Evolutionary conservation across 345 rosid species (phyloP).

Genomic region (Stellera chamaejasme): DNA sequence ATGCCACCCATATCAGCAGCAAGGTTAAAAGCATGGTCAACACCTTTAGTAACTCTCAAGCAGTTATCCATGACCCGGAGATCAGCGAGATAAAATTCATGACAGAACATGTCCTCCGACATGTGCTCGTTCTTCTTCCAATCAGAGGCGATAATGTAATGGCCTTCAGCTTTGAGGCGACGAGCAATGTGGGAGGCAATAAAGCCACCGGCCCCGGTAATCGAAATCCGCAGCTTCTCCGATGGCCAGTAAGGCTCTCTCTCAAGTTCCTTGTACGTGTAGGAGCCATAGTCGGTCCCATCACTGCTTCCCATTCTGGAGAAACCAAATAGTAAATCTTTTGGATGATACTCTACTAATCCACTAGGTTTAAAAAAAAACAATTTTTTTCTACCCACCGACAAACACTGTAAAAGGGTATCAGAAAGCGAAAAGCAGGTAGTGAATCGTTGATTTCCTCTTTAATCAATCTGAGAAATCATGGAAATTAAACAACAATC

Average conservation of each 20-base stretch:
- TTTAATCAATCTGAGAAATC: too few species aligned
- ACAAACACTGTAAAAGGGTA: too few species aligned
- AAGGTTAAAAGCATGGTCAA: slow-evolving; percentile 83
- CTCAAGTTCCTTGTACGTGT: slow-evolving; percentile 70
- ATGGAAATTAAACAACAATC: too few species aligned
- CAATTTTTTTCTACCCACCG: too few species aligned
- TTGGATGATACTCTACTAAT: too few species aligned
- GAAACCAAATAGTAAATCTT: neutral
- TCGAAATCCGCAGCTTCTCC: slow-evolving; percentile 62
- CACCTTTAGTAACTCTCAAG: slow-evolving; percentile 56
- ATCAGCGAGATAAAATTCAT: slow-evolving; percentile 83
- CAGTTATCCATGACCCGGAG: slow-evolving; percentile 93
- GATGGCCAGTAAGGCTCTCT: slow-evolving; percentile 89
- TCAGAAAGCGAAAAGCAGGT: too few species aligned
- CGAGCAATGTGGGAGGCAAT: slow-evolving; percentile 96
- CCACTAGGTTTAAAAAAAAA: too few species aligned
- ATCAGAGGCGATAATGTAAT: slow-evolving; percentile 84
- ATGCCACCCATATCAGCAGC: slow-evolving; percentile 99
- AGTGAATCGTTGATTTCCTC: too few species aligned
- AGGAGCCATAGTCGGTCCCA: slow-evolving; percentile 51
- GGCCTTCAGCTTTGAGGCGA: slow-evolving; percentile 83
- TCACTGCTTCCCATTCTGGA: slow-evolving; percentile 60
- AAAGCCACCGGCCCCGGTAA: slow-evolving; percentile 89
- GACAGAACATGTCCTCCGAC: slow-evolving; percentile 91
- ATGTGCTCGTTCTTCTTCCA: slow-evolving; percentile 99